A percentile compares a stretch with the other conserved stretches of the same genome.
These are phyloP conservation scores for Cryptococcus hybrid DNA, from an alignment of 1,284 basidiomycete species.

Conservation along the genomic window DNA sequence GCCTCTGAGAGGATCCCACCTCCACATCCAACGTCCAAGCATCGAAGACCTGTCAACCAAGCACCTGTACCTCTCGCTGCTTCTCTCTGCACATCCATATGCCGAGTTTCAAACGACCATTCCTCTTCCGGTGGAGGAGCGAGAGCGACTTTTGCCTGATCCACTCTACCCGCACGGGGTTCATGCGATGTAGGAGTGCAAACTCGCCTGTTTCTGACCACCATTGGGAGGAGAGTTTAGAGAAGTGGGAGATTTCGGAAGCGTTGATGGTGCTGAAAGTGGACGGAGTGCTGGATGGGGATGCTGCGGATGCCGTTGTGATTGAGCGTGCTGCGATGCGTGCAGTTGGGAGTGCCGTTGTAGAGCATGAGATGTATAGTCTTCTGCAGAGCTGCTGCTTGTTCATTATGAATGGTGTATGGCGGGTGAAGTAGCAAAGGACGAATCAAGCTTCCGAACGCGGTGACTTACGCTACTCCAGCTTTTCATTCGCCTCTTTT, in stretches of 20 bases:
- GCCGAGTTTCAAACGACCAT: constrained; percentile 42
- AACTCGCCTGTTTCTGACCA: constrained; percentile 97
- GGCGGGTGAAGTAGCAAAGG: too few relatives aligned
- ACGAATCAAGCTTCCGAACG: neutral
- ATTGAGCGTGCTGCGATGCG: too few relatives aligned
- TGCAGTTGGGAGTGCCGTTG: too few relatives aligned
- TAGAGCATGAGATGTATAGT: too few relatives aligned
- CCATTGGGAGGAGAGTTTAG: constrained; percentile 86
- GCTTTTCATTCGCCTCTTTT: neutral
- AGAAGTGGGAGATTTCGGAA: constrained; percentile 89
- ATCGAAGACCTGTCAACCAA: constrained; percentile 63
- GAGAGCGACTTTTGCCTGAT: constrained; percentile 67
- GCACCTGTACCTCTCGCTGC: constrained; percentile 29
- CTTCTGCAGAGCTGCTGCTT: too few relatives aligned
- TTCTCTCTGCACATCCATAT: constrained; percentile 44
- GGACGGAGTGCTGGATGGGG: constrained; percentile 6
- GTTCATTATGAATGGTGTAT: too few relatives aligned
- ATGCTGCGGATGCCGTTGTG: too few relatives aligned
- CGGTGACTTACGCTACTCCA: neutral
- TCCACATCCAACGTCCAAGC: constrained; percentile 88
- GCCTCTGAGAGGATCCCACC: constrained; percentile 94
- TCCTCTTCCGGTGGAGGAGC: constrained; percentile 59
- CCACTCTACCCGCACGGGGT: constrained; percentile 83
- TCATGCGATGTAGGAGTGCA: constrained; percentile 89
- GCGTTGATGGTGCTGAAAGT: constrained; percentile 61